A percentile compares a stretch with the other conserved stretches of the same genome.
These are phyloP conservation scores for Cyclospora cayetanensis DNA, from an alignment of 169 alveolate genomes.

Conservation along the genomic window DNA sequence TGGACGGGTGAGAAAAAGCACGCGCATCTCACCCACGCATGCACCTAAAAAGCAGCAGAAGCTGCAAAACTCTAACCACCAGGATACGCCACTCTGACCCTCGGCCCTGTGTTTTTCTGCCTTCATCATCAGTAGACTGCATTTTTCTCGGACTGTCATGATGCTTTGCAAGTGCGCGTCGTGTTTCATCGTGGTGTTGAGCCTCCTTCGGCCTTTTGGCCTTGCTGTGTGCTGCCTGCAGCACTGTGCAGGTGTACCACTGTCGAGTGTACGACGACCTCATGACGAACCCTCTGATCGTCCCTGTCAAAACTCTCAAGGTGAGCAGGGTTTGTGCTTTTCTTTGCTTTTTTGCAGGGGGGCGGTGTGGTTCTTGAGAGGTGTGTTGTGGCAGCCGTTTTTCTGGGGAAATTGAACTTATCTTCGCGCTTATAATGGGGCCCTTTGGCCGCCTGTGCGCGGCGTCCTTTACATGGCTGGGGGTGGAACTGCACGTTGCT, in stretches of 20 bases:
- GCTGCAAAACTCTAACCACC: no score
- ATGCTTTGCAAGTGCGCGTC: not conserved
- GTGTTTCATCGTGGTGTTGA: not conserved
- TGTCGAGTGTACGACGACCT: slow-evolving; percentile 86
- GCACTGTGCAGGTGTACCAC: slow-evolving; percentile 86
- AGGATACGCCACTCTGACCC: no score
- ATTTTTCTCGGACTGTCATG: not conserved
- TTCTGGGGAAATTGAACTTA: not conserved
- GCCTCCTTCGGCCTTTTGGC: not conserved
- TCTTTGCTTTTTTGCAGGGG: not conserved
- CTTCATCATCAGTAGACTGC: no score
- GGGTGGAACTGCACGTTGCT: not conserved
- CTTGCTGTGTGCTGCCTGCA: no score
- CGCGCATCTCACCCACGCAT: no score
- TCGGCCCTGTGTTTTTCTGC: no score
- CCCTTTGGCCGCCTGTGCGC: not conserved
- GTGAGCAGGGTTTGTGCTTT: not conserved
- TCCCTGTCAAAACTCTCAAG: slow-evolving; percentile 87
- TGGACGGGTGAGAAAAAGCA: slow-evolving; percentile 64
- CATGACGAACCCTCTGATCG: slow-evolving; percentile 85
- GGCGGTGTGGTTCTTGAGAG: not conserved
- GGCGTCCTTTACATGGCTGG: not conserved
- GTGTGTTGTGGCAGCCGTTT: not conserved
- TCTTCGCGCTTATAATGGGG: not conserved
- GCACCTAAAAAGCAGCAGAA: no score